Evolutionary conservation across 306 rosid genomes (phyloP).

Genomic region (Trifolium fragiferum): DNA sequence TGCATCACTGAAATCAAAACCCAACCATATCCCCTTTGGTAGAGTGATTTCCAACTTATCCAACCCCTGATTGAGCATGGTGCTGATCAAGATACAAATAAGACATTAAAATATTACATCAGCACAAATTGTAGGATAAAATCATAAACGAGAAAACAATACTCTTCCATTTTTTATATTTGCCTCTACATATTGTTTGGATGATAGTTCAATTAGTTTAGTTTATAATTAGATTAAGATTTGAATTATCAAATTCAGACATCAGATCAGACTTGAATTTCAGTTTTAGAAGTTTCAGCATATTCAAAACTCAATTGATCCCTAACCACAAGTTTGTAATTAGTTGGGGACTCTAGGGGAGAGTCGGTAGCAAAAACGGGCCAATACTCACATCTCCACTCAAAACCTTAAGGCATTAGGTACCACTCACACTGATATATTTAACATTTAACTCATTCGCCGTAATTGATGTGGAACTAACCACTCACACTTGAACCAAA

Average conservation of each 20-base stretch:
- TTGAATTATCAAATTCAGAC: not conserved
- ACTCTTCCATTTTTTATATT: not conserved
- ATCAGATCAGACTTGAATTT: not conserved
- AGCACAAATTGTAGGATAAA: conserved; percentile 37
- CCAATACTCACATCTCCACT: no score
- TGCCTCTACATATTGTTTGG: not conserved
- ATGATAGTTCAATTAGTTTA: not conserved
- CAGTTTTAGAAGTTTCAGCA: conserved; percentile 18
- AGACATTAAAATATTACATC: conserved; percentile 40
- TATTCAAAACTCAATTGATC: conserved; percentile 2
- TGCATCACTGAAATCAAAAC: conserved; percentile 78
- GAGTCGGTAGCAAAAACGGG: no score
- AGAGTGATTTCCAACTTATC: conserved; percentile 56
- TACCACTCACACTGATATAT: no score
- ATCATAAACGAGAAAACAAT: not conserved
- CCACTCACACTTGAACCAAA: no score
- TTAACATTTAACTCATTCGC: no score
- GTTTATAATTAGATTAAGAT: not conserved
- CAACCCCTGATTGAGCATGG: conserved; percentile 55
- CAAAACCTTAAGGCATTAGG: no score
- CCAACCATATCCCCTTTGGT: conserved; percentile 84
- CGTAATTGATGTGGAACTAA: no score
- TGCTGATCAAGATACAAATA: conserved; percentile 57
- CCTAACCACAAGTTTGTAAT: not conserved
- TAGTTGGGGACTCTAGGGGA: not conserved